Conservation (phyloP, 495 filamentous ascomycete genomes). For the Aspergillus nanangensis region DNA sequence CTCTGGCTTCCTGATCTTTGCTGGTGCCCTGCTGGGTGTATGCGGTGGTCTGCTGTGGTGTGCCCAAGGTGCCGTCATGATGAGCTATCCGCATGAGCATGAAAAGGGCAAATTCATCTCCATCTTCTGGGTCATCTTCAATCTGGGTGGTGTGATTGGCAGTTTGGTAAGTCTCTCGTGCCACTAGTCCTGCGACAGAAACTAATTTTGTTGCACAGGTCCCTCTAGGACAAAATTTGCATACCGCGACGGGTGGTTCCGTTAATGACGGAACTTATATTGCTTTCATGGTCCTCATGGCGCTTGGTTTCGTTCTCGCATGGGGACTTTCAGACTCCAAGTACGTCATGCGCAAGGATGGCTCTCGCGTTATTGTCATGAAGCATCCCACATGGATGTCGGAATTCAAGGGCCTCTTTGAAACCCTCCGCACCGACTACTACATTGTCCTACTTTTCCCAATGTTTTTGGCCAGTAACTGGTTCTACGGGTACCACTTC, state of each 20-base stretch:
- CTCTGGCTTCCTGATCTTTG: constrained; percentile 52
- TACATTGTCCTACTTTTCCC: constrained; percentile 85
- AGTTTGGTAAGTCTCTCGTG: constrained; percentile 53
- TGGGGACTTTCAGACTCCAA: constrained; percentile 72
- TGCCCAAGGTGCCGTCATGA: constrained; percentile 93
- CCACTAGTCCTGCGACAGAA: background rate
- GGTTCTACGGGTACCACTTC: constrained; percentile 50
- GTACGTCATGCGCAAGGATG: constrained; percentile 73
- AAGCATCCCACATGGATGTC: constrained; percentile 79
- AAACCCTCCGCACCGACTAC: constrained; percentile 65
- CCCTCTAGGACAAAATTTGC: constrained; percentile 75
- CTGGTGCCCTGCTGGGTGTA: constrained; percentile 57
- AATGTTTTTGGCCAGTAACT: constrained; percentile 63
- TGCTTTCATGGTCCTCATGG: constrained; percentile 86
- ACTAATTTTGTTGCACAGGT: constrained; percentile 39
- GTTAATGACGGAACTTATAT: constrained; percentile 86
- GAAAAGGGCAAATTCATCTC: constrained; percentile 87
- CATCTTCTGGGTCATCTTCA: constrained; percentile 95
- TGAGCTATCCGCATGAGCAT: constrained; percentile 80
- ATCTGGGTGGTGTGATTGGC: constrained; percentile 87
- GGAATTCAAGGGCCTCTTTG: constrained; percentile 72
- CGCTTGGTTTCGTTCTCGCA: constrained; percentile 66
- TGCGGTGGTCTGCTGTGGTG: constrained; percentile 89
- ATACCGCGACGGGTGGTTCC: constrained; percentile 45
- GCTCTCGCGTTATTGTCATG: constrained; percentile 78